Base-by-base conservation (phyloP, 1,284 basidiomycete species). In the Wallemia mellicola region DNA sequence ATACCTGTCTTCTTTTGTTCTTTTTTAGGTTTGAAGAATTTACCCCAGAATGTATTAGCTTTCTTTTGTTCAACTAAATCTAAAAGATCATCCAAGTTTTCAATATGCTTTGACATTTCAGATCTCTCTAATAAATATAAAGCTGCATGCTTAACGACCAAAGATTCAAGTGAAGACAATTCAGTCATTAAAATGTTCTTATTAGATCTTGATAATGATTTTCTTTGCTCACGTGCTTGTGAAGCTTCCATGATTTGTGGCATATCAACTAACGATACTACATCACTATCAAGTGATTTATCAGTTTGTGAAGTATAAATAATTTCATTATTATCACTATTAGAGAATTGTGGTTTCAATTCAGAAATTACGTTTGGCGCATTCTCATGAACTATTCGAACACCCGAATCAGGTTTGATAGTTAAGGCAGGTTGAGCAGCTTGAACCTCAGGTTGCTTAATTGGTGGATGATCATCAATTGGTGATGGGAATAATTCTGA, bases 261-360 rank as follows among this genome's bases (percentile, higher is more conserved):
- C 62, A 98, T 85, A 71, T 99, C 94, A n/a, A 86, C 88, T 11
- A 99, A 77, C 0, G 92, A 95, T 65, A 96, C 81, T 2, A 81
- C 82, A 61, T 91, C 86, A 60, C 89, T 85, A 59, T 72, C 71
- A 54, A 62, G 63, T 32, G 17, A 28, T 57, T 48, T 65, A 60
- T 65, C 64, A 48, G 59, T 65, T 54, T 64, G 67, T 32, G 64
- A 63, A 14, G 54, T 62, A 22, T 61, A 27, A 25, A 62, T 60
- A 1, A 58, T 38, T 7, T 62, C 62, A 15, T 64, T 64, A 26
- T 57, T 30, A 17, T 59, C 33, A 9, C 19, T 54, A 2, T 57
- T 33, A 3, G 58, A 60, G 22, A 24, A 33, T 59, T 26, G 58
- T 30, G 27, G 32, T 22, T n/a, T 57, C 60, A 55, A 28, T 32